Conservation (phyloP, 192 early-diverging fungal genomes). For the Lunasporangiospora selenospora region DNA sequence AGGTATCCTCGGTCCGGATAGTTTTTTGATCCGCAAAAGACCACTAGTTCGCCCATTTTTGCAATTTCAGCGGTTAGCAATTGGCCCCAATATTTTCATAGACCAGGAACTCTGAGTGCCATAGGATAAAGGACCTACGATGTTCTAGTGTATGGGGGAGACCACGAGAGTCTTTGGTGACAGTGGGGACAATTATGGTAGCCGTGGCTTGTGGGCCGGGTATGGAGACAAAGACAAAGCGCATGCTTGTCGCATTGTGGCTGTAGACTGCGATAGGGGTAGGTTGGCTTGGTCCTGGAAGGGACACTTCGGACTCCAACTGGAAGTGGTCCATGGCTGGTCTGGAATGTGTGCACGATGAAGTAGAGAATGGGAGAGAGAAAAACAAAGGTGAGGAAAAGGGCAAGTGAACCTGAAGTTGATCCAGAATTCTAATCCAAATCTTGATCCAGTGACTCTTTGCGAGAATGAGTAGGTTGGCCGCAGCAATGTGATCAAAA, state of each 20-base stretch:
- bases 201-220: slow-evolving; percentile 70
- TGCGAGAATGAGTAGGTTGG: too few species aligned
- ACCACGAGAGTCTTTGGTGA: slow-evolving; percentile 67
- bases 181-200: slow-evolving; percentile 81
- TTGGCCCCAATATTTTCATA: not conserved
- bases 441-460: too few species aligned
- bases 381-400: slow-evolving; percentile 12
- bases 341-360: not conserved
- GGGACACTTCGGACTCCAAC: slow-evolving; percentile 38
- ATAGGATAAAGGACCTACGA: slow-evolving; percentile 19
- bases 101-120: too few species aligned
- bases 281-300: slow-evolving; percentile 42
- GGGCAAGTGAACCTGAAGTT: too few species aligned
- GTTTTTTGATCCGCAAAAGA: slow-evolving; percentile 81
- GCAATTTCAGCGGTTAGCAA: too few species aligned
- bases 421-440: too few species aligned
- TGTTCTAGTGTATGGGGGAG: slow-evolving; percentile 87
- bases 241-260: slow-evolving; percentile 55
- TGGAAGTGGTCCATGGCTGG: slow-evolving; percentile 34
- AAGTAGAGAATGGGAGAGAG: not conserved
- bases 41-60: too few species aligned
- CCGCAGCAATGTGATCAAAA: too few species aligned
- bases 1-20: slow-evolving; percentile 75
- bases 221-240: slow-evolving; percentile 67
- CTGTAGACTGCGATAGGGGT: slow-evolving; percentile 55